A percentile compares a stretch with the other conserved stretches of the same genome.
These are phyloP conservation scores for Aquilaria yunnanensis DNA, from an alignment of 345 rosid genomes.

Conservation along the genomic window DNA sequence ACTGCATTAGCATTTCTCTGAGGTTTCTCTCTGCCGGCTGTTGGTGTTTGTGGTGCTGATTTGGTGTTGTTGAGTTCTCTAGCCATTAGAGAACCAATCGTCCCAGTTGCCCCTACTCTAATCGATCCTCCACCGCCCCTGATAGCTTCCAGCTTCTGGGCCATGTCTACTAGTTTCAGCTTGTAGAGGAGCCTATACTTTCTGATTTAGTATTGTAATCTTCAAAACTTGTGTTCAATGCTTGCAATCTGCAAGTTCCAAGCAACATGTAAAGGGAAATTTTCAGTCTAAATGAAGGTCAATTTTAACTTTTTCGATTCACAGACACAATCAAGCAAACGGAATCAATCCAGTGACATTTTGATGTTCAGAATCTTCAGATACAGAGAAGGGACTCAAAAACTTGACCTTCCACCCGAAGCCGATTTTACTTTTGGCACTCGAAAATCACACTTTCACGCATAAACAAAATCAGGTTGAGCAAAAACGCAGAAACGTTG, in stretches of 20 bases:
- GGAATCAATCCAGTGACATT: too few species aligned
- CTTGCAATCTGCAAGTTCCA: slow-evolving; percentile 2
- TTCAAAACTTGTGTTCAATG: slow-evolving; percentile 2
- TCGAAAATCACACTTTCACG: too few species aligned
- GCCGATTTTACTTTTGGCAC: too few species aligned
- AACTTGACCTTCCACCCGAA: too few species aligned
- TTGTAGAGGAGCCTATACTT: slow-evolving; percentile 10
- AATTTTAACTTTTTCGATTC: too few species aligned
- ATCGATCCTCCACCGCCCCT: slow-evolving; percentile 85
- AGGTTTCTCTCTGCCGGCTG: slow-evolving; percentile 27
- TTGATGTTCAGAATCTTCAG: too few species aligned
- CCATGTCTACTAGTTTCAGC: slow-evolving; percentile 38
- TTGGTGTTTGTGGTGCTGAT: slow-evolving; percentile 38
- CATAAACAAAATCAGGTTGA: too few species aligned
- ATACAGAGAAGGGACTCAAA: too few species aligned
- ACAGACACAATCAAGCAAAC: too few species aligned
- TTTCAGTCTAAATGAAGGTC: slow-evolving; percentile 4
- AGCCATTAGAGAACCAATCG: slow-evolving; percentile 71
- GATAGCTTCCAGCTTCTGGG: slow-evolving; percentile 68
- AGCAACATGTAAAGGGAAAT: slow-evolving; percentile 1
- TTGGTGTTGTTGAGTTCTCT: slow-evolving; percentile 68
- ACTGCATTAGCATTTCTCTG: slow-evolving; percentile 43
- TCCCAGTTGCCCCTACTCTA: slow-evolving; percentile 81
- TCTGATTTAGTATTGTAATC: slow-evolving; percentile 11
- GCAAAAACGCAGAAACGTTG: too few species aligned